These are phyloP conservation scores for Hypoxylon sp. DNA, from an alignment of 2,329 filamentous ascomycete species.

Conservation along the genomic window DNA sequence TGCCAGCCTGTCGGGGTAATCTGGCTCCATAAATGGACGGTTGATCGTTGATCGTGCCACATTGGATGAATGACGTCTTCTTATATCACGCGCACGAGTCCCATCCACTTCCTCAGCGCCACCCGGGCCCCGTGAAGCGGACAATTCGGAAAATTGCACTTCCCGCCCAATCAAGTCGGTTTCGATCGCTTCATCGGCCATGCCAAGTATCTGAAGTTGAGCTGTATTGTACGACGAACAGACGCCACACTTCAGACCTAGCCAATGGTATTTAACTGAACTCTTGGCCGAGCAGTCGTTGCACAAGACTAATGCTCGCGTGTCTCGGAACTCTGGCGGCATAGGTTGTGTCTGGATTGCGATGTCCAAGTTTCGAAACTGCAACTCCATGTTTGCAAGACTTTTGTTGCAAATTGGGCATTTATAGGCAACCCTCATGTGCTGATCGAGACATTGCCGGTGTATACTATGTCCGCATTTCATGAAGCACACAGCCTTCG, in stretches of 20 bases:
- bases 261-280: constrained; percentile 91
- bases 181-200: constrained; percentile 48
- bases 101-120: constrained; percentile 31
- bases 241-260: constrained; percentile 88
- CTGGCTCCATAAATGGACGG: constrained; percentile 36
- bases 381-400: constrained; percentile 96
- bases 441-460: constrained; percentile 86
- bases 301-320: constrained; percentile 87
- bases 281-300: constrained; percentile 95
- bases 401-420: constrained; percentile 98
- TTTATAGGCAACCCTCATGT: constrained; percentile 92
- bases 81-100: constrained; percentile 47
- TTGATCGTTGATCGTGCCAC: constrained; percentile 42
- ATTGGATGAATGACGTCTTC: constrained; percentile 55
- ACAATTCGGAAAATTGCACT: constrained; percentile 41
- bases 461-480: constrained; percentile 97
- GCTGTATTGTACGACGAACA: constrained; percentile 80
- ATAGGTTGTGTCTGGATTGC: constrained; percentile 92
- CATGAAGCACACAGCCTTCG: constrained; percentile 91
- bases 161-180: constrained; percentile 42
- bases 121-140: constrained; percentile 32
- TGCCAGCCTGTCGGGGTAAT: constrained; percentile 59
- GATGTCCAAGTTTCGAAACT: constrained; percentile 91
- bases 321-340: constrained; percentile 85
- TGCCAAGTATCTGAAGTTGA: constrained; percentile 72